Evolutionary conservation across 495 filamentous ascomycete genomes (phyloP), one percentile per base, ranked within the genome.

Genomic region (Pseudevernia furfuracea): DNA sequence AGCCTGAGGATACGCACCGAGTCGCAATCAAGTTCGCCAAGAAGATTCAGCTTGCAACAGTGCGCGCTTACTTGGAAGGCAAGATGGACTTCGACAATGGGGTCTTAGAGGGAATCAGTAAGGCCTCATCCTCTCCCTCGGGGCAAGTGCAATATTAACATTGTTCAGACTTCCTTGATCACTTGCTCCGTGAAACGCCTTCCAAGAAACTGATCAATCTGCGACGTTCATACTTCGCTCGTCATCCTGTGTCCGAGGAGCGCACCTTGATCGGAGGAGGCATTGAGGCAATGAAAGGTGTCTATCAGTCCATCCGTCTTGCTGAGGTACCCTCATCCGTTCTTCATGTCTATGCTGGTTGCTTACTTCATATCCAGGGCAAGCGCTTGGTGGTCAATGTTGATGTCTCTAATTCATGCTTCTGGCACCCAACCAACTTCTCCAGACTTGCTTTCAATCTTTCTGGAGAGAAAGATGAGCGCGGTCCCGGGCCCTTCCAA

Each of bases 231-330:
- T 95, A 94, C 76, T 96, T 92, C 72, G 72, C 69, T 60, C 77
- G 65, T 68, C 78, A 60, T 55, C 75, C 59, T 71, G 68, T 32
- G 1, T 19, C 38, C 4, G 37, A 70, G 15, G 72, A 80, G 8
- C 73, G 78, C 21, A 67, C 68, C 30, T 65, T 74, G 30, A 69
- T 88, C 25, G 80, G 79, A 30, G 76, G 76, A 48, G 87, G 87
- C 52, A 80, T 93, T 25, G 83, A 91, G 64, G 89, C 88, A 19
- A 85, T 90, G 78, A 93, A 92, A 69, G 92, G 91, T 52, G 85
- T 91, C 36, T 97, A 94, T 66, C 81, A 89, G 43, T 88, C 90
- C 15, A 85, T 96, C 61, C 83, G 89, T 53, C 78, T 89, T 12
- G 86, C 82, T 56, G 73, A 83, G 67, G 83, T 84, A 79, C 17